phyloP scores from a whole-genome alignment of 352 stramenopile species.

The Pythium phragmiticola region DNA sequence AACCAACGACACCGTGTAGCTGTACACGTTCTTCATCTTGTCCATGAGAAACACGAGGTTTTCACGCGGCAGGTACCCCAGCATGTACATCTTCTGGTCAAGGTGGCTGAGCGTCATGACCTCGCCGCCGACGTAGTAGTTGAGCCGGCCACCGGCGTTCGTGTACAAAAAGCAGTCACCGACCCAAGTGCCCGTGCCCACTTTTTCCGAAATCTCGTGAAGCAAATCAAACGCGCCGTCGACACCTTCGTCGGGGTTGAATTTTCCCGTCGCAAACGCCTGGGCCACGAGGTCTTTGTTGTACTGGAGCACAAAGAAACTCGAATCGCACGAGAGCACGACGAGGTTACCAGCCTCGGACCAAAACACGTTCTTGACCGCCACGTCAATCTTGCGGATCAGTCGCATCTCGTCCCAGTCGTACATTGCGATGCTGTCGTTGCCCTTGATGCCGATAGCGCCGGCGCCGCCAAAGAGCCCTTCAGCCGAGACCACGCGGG shows the following conservation, averaged over 20 bases:
- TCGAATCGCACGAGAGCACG: conserved; percentile 93
- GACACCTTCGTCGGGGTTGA: conserved; percentile 93
- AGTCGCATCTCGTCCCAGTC: conserved; percentile 98
- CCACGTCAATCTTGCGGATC: conserved; percentile 97
- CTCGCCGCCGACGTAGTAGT: conserved; percentile 99
- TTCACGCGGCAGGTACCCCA: conserved; percentile 98
- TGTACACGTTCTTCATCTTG: conserved; percentile 95
- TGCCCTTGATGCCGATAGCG: conserved; percentile 95
- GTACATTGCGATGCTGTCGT: conserved; percentile 97
- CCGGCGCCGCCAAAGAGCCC: conserved; percentile 94
- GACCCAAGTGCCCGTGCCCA: conserved; percentile 97
- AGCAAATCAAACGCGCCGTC: conserved; percentile 97
- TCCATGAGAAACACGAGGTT: conserved; percentile 99
- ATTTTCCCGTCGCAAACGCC: conserved; percentile 87
- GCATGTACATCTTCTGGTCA: conserved; percentile 94
- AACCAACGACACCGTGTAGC: conserved; percentile 90
- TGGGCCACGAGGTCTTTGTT: conserved; percentile 89
- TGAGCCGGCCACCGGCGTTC: conserved; percentile 92
- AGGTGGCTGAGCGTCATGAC: conserved; percentile 98
- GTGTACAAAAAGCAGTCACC: conserved; percentile 99
- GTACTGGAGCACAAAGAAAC: conserved; percentile 96
- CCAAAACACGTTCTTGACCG: conserved; percentile 98
- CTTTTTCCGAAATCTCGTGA: conserved; percentile 96
- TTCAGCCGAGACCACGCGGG: conserved; percentile 93
- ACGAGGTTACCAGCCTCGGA: conserved; percentile 95